Conservation (phyloP, 805 yeast genomes). For the Tetrapisispora taiwanensis region DNA sequence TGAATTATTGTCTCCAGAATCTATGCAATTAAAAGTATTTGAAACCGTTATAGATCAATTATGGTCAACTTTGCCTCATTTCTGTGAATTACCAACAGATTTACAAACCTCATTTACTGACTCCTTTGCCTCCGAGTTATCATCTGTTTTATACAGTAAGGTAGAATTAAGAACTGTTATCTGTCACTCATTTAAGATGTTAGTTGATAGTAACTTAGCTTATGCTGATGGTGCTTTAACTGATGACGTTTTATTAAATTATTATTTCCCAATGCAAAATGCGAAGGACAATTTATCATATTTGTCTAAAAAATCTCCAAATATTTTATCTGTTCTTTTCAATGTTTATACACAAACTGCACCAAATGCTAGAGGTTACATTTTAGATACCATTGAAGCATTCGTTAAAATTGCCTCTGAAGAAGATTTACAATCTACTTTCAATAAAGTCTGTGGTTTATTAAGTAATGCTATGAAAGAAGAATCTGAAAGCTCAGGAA, state of each 20-base stretch:
- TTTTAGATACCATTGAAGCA: conserved; percentile 77
- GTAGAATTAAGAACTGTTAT: conserved; percentile 70
- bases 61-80: conserved; percentile 85
- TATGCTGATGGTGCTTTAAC: conserved; percentile 51
- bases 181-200: conserved; percentile 66
- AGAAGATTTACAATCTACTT: conserved; percentile 61
- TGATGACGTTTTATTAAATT: conserved; percentile 48
- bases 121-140: conserved; percentile 64
- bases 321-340: conserved; percentile 76
- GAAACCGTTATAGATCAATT: conserved; percentile 82
- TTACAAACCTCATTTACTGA: conserved; percentile 53
- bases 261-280: conserved; percentile 47
- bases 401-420: conserved; percentile 61
- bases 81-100: conserved; percentile 80
- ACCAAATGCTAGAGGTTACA: conserved; percentile 72
- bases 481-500: conserved; percentile 27
- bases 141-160: conserved; percentile 64
- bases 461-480: conserved; percentile 66
- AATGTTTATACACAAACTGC: conserved; percentile 87
- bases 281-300: conserved; percentile 52
- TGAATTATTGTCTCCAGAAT: conserved; percentile 37
- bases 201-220: conserved; percentile 60
- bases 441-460: conserved; percentile 75
- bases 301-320: conserved; percentile 56
- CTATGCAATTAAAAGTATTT: conserved; percentile 67